Base-by-base conservation (phyloP, 768 basidiomycete genomes). In the Pulveroboletus sp. region DNA sequence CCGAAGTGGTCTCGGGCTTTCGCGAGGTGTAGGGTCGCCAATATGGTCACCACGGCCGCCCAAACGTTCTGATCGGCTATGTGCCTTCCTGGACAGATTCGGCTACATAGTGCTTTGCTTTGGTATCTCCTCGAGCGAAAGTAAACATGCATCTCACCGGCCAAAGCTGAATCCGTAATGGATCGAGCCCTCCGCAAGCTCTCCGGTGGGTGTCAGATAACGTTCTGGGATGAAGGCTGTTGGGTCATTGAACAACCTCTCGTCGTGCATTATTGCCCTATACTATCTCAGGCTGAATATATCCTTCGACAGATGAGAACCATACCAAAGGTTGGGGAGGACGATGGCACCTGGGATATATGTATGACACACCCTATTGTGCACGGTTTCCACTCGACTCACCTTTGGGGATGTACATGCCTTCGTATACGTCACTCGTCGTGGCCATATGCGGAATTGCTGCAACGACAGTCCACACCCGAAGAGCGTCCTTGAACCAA, bases 171-270 rank as follows among this genome's bases (percentile, higher is more conserved):
- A 68, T 5, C 19, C 8, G 3, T 44, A 27, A 6, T 31, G 27
- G 1, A 22, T n/a, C 9, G 32, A 20, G 5, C 36, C 55, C 16
- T 56, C 50, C 2, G 26, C 34, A 12, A 64, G 45, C 13, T 36
- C 42, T n/a, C 63, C 65, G 0, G 44, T 13, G 1, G 54, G 2
- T 7, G 53, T 55, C 12, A 85, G 58, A 66, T 78, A 80, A 32
- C 83, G 72, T 51, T 82, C 78, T 6, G 84, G 82, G 22, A 73
- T 70, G 65, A 83, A 83, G 7, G 57, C 55, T 48, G 72, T 72
- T 5, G 83, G 75, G 29, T 82, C 72, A 7, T 75, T 73, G 63
- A 81, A 85, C 36, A 70, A 64, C 3, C 55, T 61, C 45, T 74
- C 72, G 57, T 84, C 77, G 47, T 79, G 81, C 16, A 74, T 67